Base-by-base conservation (phyloP, 73 alveolate species). In the Halteria grandinella region DNA sequence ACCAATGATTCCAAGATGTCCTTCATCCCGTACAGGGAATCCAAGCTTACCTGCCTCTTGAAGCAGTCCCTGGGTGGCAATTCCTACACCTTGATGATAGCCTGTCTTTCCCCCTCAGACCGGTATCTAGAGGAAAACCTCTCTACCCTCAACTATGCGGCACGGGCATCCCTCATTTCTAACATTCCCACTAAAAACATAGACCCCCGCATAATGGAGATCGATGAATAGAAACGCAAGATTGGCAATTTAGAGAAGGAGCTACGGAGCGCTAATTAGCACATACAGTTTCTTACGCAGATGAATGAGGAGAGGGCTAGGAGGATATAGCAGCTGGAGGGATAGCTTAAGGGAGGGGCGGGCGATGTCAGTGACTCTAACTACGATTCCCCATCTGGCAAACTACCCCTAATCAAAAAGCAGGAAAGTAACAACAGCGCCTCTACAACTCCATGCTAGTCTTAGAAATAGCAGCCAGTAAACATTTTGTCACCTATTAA, bases 121-220 rank as follows among this genome's bases (percentile, higher is more conserved):
- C 64, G 63, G 23, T 93, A 79, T 59, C 75, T 82, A 28, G 99
- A 95, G 39, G 99, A 95, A 58, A 94, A 90, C 69, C 54, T 93
- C 7, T 85, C 95, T 34, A 95, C 98, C 63, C 85, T 95, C 49
- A 72, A 91, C 70, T 95, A 95, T 89, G 99, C 99, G 5, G 91
- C 95, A 3, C 89, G 88, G 76, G 99, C 99, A 43, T 83, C 94
- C 28, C 75, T 80, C 43, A 95, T 95, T 25, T 80, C 93, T 12
- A 95, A 95, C 73, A 52, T 83, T 54, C 97, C 97, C 3, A 60
- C 69, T 12, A 92, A 86, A 62, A 95, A 95, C 87, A 85, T 88
- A 14, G 97, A 91, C 75, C 97, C 97, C 0, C 83, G 86, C 36
- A 81, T 72, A 3, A 18, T 63, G 51, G 49, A 72, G 0, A 58